Conservation (phyloP, 352 stramenopile genomes). For the Globisporangium iwayamae region DNA sequence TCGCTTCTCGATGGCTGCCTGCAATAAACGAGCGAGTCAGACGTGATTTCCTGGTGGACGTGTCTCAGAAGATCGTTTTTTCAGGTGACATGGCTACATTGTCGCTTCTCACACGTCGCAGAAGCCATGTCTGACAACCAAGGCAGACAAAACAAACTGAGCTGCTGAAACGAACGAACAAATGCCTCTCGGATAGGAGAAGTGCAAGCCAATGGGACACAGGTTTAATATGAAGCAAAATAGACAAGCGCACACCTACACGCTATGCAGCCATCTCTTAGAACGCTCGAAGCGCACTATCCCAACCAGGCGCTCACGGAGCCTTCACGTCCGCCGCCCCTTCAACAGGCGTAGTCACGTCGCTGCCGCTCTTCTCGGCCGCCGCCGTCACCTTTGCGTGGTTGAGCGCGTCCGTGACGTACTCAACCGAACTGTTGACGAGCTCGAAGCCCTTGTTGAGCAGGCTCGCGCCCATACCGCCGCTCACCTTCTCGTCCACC, state of each 20-base stretch:
- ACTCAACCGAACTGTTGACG: slow-evolving; percentile 68
- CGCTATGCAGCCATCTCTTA: background rate
- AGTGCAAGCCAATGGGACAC: too few species aligned
- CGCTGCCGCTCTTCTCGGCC: background rate
- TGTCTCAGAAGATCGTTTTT: too few species aligned
- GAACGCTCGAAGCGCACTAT: background rate
- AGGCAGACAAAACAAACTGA: background rate
- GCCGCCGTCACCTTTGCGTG: slow-evolving; percentile 57
- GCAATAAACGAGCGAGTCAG: too few species aligned
- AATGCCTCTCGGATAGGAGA: too few species aligned
- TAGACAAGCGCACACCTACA: background rate
- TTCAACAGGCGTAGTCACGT: background rate
- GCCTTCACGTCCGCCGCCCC: background rate
- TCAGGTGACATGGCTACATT: too few species aligned
- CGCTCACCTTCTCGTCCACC: slow-evolving; percentile 73
- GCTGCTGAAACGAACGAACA: background rate
- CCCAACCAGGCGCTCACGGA: background rate
- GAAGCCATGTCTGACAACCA: too few species aligned
- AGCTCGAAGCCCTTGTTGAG: slow-evolving; percentile 43
- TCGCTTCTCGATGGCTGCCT: too few species aligned
- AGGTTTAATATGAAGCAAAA: background rate
- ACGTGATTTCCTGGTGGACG: too few species aligned
- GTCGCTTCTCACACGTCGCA: too few species aligned
- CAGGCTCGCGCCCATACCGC: slow-evolving; percentile 56
- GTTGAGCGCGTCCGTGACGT: slow-evolving; percentile 58